These are phyloP conservation scores for Aquilaria malaccensis DNA, from an alignment of 345 rosid genomes.

Conservation along the genomic window DNA sequence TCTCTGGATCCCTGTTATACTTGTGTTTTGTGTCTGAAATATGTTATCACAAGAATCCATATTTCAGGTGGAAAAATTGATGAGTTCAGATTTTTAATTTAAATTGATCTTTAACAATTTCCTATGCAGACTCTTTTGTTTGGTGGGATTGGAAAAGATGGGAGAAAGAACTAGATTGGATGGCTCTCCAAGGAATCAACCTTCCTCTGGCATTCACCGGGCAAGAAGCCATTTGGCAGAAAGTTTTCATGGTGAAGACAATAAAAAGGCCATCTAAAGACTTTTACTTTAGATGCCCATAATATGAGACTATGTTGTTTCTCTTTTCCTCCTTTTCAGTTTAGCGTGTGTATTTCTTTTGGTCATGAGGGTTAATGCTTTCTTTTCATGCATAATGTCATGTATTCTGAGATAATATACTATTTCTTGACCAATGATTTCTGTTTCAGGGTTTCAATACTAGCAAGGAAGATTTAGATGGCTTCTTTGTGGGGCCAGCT, in stretches of 20 bases:
- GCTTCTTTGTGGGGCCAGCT: conserved; percentile 95
- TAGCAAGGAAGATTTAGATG: conserved; percentile 57
- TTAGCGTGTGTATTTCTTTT: neutral
- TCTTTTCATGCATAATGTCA: neutral
- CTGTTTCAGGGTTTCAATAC: conserved; percentile 62
- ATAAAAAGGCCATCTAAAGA: no score
- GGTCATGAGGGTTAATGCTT: neutral
- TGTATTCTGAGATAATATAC: neutral
- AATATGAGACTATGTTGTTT: neutral
- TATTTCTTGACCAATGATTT: conserved; percentile 9
- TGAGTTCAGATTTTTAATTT: no score
- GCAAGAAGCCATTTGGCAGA: conserved; percentile 92
- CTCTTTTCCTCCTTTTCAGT: neutral
- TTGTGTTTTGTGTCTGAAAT: no score
- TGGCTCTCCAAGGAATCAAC: conserved; percentile 97
- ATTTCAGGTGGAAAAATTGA: no score
- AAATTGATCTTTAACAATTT: conserved; percentile 1
- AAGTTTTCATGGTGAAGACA: conserved; percentile 69
- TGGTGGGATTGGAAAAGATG: conserved; percentile 97
- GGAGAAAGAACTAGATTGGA: conserved; percentile 98
- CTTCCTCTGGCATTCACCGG: conserved; percentile 93
- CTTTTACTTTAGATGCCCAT: neutral
- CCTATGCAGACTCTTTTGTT: conserved; percentile 69
- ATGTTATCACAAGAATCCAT: no score
- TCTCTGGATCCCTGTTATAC: neutral